Percentiles rank a stretch among this genome's conserved stretches.
Evolutionary conservation across 2,329 filamentous ascomycete species (phyloP).

Genomic region (Magnaporthiopsis poae): DNA sequence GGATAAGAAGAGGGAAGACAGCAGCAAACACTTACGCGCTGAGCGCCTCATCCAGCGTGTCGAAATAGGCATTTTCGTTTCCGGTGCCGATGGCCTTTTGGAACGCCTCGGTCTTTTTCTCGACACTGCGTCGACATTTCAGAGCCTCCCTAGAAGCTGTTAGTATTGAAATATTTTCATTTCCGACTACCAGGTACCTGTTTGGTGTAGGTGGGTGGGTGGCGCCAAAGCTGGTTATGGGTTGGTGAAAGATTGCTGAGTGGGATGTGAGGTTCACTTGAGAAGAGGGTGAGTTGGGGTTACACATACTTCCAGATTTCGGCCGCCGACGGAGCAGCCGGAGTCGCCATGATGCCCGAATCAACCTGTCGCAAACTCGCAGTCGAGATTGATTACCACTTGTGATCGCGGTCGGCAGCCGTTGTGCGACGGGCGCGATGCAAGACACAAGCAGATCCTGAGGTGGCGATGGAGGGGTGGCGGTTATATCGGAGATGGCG

Average conservation of each 20-base stretch:
- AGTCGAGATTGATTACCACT: not conserved
- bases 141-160: constrained; percentile 1
- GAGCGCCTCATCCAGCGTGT: constrained; percentile 1
- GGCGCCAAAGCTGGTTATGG: not conserved
- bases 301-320: constrained; percentile 6
- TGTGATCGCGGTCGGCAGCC: not conserved
- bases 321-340: not conserved
- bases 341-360: not conserved
- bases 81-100: constrained; percentile 2
- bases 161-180: not conserved
- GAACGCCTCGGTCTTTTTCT: constrained; percentile 1
- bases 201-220: too few species aligned
- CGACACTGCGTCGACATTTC: not conserved
- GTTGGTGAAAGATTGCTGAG: not conserved
- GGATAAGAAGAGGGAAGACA: not conserved
- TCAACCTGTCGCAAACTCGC: not conserved
- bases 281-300: not conserved
- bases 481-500: not conserved
- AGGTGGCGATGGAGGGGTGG: not conserved
- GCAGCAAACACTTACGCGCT: constrained; percentile 1
- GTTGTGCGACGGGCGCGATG: not conserved
- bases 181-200: too few species aligned
- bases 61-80: constrained; percentile 5
- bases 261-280: not conserved
- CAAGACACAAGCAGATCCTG: not conserved